These are phyloP conservation scores for Heliamphora pulchella DNA, from an alignment of 179 eudicot species.

Conservation along the genomic window DNA sequence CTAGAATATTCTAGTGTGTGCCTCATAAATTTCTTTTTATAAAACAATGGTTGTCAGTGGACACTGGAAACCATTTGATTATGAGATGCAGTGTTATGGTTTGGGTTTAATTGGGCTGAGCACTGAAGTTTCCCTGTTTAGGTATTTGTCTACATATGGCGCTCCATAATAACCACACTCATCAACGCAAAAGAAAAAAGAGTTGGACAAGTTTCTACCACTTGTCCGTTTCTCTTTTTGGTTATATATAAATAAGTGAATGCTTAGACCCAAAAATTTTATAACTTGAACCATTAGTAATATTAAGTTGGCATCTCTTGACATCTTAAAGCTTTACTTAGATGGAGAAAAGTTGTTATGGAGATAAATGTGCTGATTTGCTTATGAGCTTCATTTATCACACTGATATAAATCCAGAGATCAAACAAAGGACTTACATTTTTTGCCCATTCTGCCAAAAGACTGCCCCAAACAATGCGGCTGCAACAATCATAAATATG, in stretches of 20 bases:
- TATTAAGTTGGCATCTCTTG: not conserved
- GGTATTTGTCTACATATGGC: not conserved
- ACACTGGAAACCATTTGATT: not conserved
- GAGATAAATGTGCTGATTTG: not conserved
- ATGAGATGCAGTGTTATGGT: not conserved
- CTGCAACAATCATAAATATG: conserved; percentile 1
- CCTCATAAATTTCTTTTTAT: not conserved
- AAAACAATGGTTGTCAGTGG: not conserved
- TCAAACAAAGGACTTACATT: conserved; percentile 18
- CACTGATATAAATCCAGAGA: conserved; percentile 3
- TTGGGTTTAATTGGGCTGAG: not conserved
- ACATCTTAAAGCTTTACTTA: not conserved
- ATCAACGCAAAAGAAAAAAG: too few relatives aligned
- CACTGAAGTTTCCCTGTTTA: not conserved
- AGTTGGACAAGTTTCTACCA: too few relatives aligned
- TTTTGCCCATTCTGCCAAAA: conserved; percentile 20
- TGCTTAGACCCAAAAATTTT: not conserved
- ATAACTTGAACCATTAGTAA: not conserved
- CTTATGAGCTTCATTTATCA: not conserved
- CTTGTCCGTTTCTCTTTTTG: not conserved
- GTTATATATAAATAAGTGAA: not conserved
- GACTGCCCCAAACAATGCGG: conserved; percentile 15
- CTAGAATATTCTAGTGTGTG: not conserved
- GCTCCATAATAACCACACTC: too few relatives aligned
- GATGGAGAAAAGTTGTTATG: not conserved